Percentiles rank a stretch among this genome's conserved stretches.
Conservation (phyloP, 805 yeast species). For the Hermanozyma aechmeae region DNA sequence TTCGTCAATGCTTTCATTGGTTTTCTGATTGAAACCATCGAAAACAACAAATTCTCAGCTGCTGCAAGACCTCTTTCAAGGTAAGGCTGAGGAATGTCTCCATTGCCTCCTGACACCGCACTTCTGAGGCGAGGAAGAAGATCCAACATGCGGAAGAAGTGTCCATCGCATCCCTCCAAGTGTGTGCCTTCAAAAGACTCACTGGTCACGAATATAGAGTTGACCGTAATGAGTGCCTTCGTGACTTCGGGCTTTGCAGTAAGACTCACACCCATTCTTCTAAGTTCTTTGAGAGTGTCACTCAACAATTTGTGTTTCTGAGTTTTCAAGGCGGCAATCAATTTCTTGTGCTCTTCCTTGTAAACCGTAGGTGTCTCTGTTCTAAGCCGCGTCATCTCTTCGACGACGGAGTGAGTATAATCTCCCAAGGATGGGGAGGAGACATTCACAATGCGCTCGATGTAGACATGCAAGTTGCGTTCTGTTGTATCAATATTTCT, state of each 20-base stretch:
- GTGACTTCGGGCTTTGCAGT: conserved; percentile 59
- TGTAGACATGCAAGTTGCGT: conserved; percentile 47
- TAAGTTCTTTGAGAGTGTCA: conserved; percentile 65
- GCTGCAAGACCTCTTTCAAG: conserved; percentile 70
- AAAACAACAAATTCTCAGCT: conserved; percentile 58
- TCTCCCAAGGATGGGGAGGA: conserved; percentile 41
- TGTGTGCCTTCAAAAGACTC: conserved; percentile 30
- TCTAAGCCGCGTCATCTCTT: conserved; percentile 52
- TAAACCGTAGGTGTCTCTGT: conserved; percentile 68
- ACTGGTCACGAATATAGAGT: conserved; percentile 49
- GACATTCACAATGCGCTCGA: conserved; percentile 21
- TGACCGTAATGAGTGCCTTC: conserved; percentile 51
- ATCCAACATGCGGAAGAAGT: conserved; percentile 67
- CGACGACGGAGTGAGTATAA: conserved; percentile 44
- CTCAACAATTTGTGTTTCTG: conserved; percentile 75
- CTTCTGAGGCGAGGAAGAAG: conserved; percentile 71
- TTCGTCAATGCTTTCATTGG: conserved; percentile 19
- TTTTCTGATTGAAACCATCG: conserved; percentile 44
- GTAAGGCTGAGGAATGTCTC: conserved; percentile 69
- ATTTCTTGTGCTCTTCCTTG: conserved; percentile 68
- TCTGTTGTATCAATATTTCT: conserved; percentile 41
- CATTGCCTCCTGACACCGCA: conserved; percentile 48
- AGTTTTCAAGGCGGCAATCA: conserved; percentile 56
- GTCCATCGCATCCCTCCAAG: conserved; percentile 35
- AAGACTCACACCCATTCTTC: conserved; percentile 66